A percentile compares a stretch with the other conserved stretches of the same genome.
These are phyloP conservation scores for Zygoascus ofunaensis DNA, from an alignment of 805 yeast species.

Conservation along the genomic window DNA sequence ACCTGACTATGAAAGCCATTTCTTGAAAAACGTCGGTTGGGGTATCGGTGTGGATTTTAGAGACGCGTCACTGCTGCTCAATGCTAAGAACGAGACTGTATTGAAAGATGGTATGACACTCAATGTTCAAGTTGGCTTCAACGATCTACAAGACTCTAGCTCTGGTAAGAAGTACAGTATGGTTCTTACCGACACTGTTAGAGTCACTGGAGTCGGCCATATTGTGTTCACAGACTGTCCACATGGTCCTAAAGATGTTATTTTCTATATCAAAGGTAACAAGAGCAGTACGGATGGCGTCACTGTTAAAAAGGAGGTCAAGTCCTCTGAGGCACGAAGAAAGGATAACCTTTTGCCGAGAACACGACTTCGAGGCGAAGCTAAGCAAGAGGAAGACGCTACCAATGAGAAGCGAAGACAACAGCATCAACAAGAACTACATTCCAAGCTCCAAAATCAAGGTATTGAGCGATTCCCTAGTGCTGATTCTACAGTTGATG, in stretches of 20 bases:
- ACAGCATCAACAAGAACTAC: slow-evolving; percentile 74
- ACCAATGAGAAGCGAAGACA: slow-evolving; percentile 62
- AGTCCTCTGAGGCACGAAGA: slow-evolving; percentile 59
- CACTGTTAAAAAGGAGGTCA: slow-evolving; percentile 22
- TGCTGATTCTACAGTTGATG: slow-evolving; percentile 26
- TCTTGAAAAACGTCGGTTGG: slow-evolving; percentile 80
- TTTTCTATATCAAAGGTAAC: slow-evolving; percentile 43
- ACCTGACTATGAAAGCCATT: slow-evolving; percentile 55
- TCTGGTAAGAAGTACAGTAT: slow-evolving; percentile 55
- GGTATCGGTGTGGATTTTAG: slow-evolving; percentile 83
- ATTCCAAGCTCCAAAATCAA: slow-evolving; percentile 75
- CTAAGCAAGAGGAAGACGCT: slow-evolving; percentile 53
- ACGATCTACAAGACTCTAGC: slow-evolving; percentile 43
- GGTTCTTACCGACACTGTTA: slow-evolving; percentile 71
- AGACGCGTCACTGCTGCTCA: slow-evolving; percentile 66
- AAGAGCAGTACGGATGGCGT: neutral
- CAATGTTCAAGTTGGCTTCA: slow-evolving; percentile 70
- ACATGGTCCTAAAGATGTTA: slow-evolving; percentile 61
- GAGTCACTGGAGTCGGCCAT: slow-evolving; percentile 55
- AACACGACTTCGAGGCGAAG: slow-evolving; percentile 38
- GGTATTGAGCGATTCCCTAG: slow-evolving; percentile 79
- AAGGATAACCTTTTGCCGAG: slow-evolving; percentile 38
- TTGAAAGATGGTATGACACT: slow-evolving; percentile 67
- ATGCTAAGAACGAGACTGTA: slow-evolving; percentile 58
- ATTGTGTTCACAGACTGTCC: slow-evolving; percentile 63